Base-by-base conservation (phyloP, 164 flowering plant species). In the Platanus orientalis region DNA sequence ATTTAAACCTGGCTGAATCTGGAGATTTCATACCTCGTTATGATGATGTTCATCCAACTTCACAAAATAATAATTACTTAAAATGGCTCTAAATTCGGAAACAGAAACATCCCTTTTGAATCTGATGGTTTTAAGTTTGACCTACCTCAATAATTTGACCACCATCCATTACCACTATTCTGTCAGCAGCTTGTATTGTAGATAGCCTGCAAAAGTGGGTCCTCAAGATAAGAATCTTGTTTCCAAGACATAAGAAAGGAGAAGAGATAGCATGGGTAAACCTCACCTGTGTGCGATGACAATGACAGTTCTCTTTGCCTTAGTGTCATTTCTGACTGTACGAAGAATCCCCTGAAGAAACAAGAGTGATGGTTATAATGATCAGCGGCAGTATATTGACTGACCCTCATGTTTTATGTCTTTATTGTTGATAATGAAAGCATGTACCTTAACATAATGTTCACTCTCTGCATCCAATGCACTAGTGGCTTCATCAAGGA, bases 401-500 rank as follows among this genome's bases (percentile, higher is more conserved):
- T 36, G 57, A 50, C 54, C 9, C 29, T 26, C 23, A 2, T n/a
- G n/a, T n/a, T n/a, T n/a, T n/a, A n/a, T n/a, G n/a, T n/a, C n/a
- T n/a, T n/a, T n/a, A 10, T 25, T 40, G 42, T 29, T 28, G 16
- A 29, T 2, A 24, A 17, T 51, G 29, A 52, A 48, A 65, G n/a
- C 58, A 63, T 49, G 23, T 67, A 90, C 96, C 92, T 85, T 88
- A 36, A 90, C 74, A 70, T 87, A 84, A 77, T 88, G 87, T 73
- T 90, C 98, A 69, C 90, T 92, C 79, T 92, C 98, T 13, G 96
- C 96, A 75, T 93, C 98, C 56, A 90, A 72, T 50, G 97, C 97
- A 75, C 97, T 93, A 40, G 98, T 90, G 58, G 98, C 97, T 81
- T 93, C 98, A 79, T 93, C 98, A 73, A 93, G 92, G 64, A 93